Evolutionary conservation across 1,284 basidiomycete species (phyloP), one percentile per base, ranked within the genome.

Genomic region (Microbotryomycetes sp.): DNA sequence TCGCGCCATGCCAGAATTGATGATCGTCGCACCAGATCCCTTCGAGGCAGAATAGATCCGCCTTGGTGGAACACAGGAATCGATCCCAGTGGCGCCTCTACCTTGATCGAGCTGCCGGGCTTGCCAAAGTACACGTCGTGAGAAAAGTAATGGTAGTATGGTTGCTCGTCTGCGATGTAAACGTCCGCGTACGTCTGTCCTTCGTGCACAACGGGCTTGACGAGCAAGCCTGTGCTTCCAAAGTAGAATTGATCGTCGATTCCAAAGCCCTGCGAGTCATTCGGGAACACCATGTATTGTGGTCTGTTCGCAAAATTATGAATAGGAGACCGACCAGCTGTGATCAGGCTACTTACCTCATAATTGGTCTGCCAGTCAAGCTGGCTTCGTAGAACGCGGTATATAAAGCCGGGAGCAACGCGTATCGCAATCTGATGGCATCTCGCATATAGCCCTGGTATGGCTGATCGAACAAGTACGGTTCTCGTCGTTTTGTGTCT

Each of bases 401-500:
- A 76, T 98, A 98, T 93, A 94, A 97, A 18, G 92, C 81, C 0
- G 92, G 91, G 30, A 98, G 78, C 78, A 97, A 81, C 60, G 83
- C 81, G 77, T 98, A 98, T 49, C 96, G 81, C 64, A 97, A 78
- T 35, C 87, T 83, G 59, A 99, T 79, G 52, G 87, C 81, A 66
- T 90, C 85, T 31, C 87, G 83, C 30, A 97, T 77, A 48, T 91
- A 86, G 41, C 83, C 80, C 77, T 88, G 87, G 77, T 89, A 86
- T 0, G 92, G 91, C 72, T 96, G 87, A 18, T 91, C 89, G 56
- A 89, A 82, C 0, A 98, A 81, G 80, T 87, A 98, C 0, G 94
- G 94, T 76, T 99, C 96, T 52, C 94, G 85, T 47, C 96, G 85
- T 78, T 97, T 98, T 48, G 94, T 96, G 76, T 99, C 96, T 41